Conservation (phyloP, 2,329 filamentous ascomycete genomes). For the Ophiostoma perfectum region DNA sequence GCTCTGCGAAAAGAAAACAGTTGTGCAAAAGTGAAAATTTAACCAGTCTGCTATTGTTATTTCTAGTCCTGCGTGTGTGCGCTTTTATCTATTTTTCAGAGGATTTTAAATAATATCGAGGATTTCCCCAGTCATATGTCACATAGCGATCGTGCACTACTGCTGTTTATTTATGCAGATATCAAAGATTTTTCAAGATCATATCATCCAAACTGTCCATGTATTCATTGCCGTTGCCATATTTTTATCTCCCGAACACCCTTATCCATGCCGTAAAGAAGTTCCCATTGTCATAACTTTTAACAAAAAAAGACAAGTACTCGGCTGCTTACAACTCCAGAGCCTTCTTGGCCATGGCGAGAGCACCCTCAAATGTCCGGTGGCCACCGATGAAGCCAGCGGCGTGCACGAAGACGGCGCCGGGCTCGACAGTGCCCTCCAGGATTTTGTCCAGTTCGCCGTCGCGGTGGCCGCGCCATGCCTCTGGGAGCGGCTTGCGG, state of each 20-base stretch:
- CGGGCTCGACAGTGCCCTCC: constrained; percentile 59
- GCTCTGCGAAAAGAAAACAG: too few species aligned
- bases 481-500: constrained; percentile 82
- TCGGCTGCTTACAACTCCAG: constrained; percentile 41
- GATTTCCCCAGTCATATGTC: too few species aligned
- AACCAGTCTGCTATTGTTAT: too few species aligned
- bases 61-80: too few species aligned
- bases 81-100: too few species aligned
- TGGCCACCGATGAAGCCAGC: constrained; percentile 96
- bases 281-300: background rate
- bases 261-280: background rate
- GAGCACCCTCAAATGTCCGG: constrained; percentile 80
- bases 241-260: background rate
- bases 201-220: too few species aligned
- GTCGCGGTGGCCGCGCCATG: constrained; percentile 88
- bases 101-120: too few species aligned
- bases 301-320: background rate
- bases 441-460: constrained; percentile 68
- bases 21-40: too few species aligned
- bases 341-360: constrained; percentile 78
- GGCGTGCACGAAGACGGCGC: constrained; percentile 88
- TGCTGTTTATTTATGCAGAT: too few species aligned
- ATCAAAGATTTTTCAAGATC: too few species aligned
- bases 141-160: too few species aligned
- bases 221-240: background rate